Conservation (phyloP, 192 early-diverging fungal genomes). For the Coemansia sp. region DNA sequence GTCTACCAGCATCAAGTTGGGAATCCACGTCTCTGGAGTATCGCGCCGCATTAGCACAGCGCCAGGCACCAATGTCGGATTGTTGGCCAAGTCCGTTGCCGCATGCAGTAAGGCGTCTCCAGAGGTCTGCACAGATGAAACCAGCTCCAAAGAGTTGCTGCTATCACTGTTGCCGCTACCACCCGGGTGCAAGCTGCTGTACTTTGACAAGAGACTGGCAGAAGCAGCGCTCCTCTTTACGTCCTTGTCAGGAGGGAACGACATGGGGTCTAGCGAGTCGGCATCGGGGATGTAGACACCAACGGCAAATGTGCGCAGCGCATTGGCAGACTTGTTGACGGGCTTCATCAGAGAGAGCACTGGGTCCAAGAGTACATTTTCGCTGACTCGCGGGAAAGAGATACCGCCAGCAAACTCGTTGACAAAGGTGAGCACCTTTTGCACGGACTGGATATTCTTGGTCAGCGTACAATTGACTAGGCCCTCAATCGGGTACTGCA, state of each 20-base stretch:
- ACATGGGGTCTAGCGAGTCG: constrained; percentile 25
- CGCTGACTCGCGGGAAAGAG: constrained; percentile 31
- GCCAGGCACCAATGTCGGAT: neutral
- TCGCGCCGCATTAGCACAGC: constrained; percentile 8
- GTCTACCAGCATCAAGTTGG: neutral
- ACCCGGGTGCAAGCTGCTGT: neutral
- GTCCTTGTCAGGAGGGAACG: constrained; percentile 21
- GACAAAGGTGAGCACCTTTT: constrained; percentile 43
- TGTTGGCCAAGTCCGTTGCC: neutral
- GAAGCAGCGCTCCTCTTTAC: neutral
- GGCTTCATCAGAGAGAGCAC: constrained; percentile 22
- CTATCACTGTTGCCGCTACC: neutral
- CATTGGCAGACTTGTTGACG: constrained; percentile 31
- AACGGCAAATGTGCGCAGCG: constrained; percentile 30
- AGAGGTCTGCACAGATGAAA: neutral
- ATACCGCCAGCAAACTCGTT: constrained; percentile 37
- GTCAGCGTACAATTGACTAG: constrained; percentile 56
- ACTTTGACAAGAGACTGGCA: constrained; percentile 1
- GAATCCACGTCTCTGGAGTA: neutral
- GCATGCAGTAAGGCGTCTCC: neutral
- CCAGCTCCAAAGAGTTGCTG: neutral
- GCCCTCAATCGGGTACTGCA: constrained; percentile 42
- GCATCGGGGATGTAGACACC: constrained; percentile 42
- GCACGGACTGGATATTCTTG: constrained; percentile 40
- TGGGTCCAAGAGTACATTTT: constrained; percentile 24